Base-by-base conservation (phyloP, 148 eudicot genomes). In the Agrostemma githago region DNA sequence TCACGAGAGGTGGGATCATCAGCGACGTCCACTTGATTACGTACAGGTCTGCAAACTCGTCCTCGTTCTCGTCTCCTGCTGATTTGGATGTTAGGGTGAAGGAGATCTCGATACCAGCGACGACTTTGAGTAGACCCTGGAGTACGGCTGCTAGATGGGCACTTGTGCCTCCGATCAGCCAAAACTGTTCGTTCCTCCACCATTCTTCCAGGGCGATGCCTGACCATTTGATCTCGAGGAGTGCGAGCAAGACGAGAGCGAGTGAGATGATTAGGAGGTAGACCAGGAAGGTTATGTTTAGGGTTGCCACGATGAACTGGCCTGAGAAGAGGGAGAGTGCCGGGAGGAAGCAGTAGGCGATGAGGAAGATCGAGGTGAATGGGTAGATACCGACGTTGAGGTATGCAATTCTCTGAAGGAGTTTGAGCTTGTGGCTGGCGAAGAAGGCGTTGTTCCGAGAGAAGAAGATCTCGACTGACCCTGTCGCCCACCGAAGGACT, bases 181-280 rank as follows among this genome's bases (percentile, higher is more conserved):
- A 94, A 67, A 94, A 94, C 66, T 94, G 98, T 81, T 94, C 98
- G 41, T 94, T 94, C 59, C 98, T 72, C 98, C 98, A 94, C 98
- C 98, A 94, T 19, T 94, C 98, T 76, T 94, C 98, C 0, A 94
- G 78, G 2, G 72, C 66, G 4, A 94, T 88, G 3, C 97, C 93
- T 0, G 98, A 94, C 98, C 98, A 94, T 77, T 94, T 94, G 74
- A 94, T 86, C 85, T 94, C 98, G 1, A 94, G 90, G 3, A 94
- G 68, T 0, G 98, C 95, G 2, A 94, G 87, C 75, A 85, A 15
- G 76, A 89, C 86, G 2, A 94, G 92, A 12, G 96, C 86, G 16
- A 94, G 5, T 14, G 97, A 89, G 68, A 94, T 94, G 34, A 76
- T 37, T 41, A 94, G 82, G 60, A 94, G 98, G 86, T 94, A 94